Base-by-base conservation (phyloP, 1,284 basidiomycete genomes). In the Puccinia novopanici region DNA sequence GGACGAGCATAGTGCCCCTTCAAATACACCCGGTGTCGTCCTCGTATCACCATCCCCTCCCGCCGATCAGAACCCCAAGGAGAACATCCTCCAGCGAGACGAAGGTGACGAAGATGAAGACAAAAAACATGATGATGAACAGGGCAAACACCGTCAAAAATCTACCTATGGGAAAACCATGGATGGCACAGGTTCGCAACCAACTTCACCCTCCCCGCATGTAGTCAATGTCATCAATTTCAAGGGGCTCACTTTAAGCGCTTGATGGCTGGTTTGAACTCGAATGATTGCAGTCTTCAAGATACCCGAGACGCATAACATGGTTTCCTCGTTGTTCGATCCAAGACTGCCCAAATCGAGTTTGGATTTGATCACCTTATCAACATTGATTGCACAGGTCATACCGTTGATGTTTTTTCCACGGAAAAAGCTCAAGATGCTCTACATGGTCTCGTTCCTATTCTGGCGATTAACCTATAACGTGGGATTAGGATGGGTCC, bases 401-500 rank as follows among this genome's bases (percentile, higher is more conserved):
- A 82, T 91, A 30, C 85, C 95, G n/a, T 98, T 92, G 87, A 89
- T 89, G 83, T 79, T 88, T 12, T 87, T 95, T 19, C 1, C 89
- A 88, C 24, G 85, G 86, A 17, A 87, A 15, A 81, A 88, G 1
- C 88, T 91, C 0, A 89, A 88, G 75, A 81, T 88, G 0, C 91
- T 96, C 86, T 96, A 95, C 87, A 86, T 94, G 45, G 81, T 91
- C 82, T 94, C 93, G 87, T 98, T 99, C 86, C 90, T 91, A 17
- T 94, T 98, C 86, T 99, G 95, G 95, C 89, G 96, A 15, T 89
- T 90, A 10, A 91, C 93, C 13, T 99, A 99, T 86, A 94, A 99
- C 86, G 91, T 89, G 67, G 96, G 96, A 0, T 89, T 99, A 72
- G 96, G 95, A 0, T 97, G 92, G 91, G 89, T 98, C 10, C 89